A percentile compares a stretch with the other conserved stretches of the same genome.
Conservation (phyloP, 2,329 filamentous ascomycete species). For the Dactylella cylindrospora region DNA sequence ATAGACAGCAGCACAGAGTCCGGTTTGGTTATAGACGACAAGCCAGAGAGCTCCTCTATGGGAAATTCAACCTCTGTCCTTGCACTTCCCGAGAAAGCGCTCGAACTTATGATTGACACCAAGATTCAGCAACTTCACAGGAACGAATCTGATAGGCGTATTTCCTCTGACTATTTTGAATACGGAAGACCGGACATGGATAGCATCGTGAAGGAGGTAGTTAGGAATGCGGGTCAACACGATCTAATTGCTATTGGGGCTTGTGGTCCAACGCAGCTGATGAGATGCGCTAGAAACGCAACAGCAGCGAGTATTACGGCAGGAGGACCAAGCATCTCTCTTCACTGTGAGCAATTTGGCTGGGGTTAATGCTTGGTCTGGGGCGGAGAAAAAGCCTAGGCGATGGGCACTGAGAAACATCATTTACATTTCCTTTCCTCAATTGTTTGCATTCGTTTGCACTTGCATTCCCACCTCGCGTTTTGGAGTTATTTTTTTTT, state of each 20-base stretch:
- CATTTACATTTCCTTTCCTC: slow-evolving; percentile 11
- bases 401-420: no score
- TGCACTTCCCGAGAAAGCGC: slow-evolving; percentile 19
- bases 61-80: slow-evolving; percentile 12
- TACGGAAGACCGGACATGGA: slow-evolving; percentile 46
- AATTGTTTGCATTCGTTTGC: neutral
- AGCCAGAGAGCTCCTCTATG: slow-evolving; percentile 11
- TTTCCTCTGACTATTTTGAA: slow-evolving; percentile 18
- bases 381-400: no score
- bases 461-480: no score
- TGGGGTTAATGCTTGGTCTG: slow-evolving; percentile 50
- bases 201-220: slow-evolving; percentile 42
- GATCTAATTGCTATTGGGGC: slow-evolving; percentile 53
- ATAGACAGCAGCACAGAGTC: slow-evolving; percentile 22
- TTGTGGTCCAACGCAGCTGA: slow-evolving; percentile 57
- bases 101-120: slow-evolving; percentile 40
- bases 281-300: slow-evolving; percentile 55
- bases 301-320: slow-evolving; percentile 55
- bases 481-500: no score
- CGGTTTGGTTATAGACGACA: slow-evolving; percentile 24
- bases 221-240: slow-evolving; percentile 39
- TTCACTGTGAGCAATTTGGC: slow-evolving; percentile 59
- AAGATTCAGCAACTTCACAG: slow-evolving; percentile 39
- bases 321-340: slow-evolving; percentile 57
- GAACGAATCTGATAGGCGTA: slow-evolving; percentile 27